These are phyloP conservation scores for Oryza longistaminata DNA, from an alignment of 176 grass and related monocot species.

Conservation along the genomic window DNA sequence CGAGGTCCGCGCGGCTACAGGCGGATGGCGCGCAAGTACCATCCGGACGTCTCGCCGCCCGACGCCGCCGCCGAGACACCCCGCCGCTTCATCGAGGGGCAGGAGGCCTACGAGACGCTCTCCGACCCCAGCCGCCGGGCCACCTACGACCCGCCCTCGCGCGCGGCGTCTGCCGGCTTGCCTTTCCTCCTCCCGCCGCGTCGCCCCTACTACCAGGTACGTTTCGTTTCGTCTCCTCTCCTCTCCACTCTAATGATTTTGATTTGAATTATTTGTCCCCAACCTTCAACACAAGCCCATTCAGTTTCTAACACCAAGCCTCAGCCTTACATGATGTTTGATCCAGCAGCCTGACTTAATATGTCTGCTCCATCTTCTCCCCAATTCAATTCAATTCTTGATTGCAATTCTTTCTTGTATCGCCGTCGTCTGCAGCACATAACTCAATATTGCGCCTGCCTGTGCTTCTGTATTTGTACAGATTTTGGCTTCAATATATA, in stretches of 20 bases:
- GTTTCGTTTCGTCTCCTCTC: neutral
- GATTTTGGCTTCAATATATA: neutral
- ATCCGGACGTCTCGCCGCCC: slow-evolving; percentile 81
- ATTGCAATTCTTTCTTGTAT: neutral
- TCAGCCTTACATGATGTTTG: too few species aligned
- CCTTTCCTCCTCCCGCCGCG: slow-evolving; percentile 45
- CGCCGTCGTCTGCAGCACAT: too few species aligned
- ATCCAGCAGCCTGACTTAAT: neutral
- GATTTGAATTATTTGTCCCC: neutral
- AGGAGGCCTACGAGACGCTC: slow-evolving; percentile 90
- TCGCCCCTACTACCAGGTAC: slow-evolving; percentile 47
- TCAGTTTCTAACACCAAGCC: too few species aligned
- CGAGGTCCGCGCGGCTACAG: slow-evolving; percentile 79
- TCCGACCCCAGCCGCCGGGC: slow-evolving; percentile 71
- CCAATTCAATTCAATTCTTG: neutral
- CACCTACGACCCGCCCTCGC: slow-evolving; percentile 63
- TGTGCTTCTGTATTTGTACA: neutral
- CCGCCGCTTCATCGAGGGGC: slow-evolving; percentile 76
- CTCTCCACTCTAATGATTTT: neutral
- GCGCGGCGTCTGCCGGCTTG: slow-evolving; percentile 48
- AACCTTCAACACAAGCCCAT: too few species aligned
- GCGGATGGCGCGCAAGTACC: slow-evolving; percentile 76
- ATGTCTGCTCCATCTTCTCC: neutral
- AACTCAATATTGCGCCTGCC: neutral
- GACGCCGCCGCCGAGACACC: slow-evolving; percentile 64